Conservation (phyloP, 2,329 filamentous ascomycete species). For the Dryadomyces quercivorus region DNA sequence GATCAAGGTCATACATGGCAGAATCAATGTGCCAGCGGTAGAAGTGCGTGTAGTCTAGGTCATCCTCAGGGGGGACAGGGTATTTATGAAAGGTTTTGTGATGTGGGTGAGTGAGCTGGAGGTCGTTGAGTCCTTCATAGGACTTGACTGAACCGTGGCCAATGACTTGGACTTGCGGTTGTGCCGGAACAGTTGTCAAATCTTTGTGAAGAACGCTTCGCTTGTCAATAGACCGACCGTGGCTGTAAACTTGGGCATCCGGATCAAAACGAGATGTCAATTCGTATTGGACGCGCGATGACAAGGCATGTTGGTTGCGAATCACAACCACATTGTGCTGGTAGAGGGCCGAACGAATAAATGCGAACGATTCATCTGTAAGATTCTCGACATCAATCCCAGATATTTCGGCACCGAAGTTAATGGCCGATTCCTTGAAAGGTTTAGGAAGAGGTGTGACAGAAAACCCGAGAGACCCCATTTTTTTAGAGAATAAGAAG, state of each 20-base stretch:
- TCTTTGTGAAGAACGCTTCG: conserved; percentile 62
- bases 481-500: not conserved
- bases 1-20: conserved; percentile 61
- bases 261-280: conserved; percentile 66
- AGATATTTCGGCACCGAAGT: conserved; percentile 49
- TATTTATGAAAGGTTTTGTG: conserved; percentile 26
- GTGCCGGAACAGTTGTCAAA: conserved; percentile 67
- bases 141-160: conserved; percentile 57
- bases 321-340: conserved; percentile 57
- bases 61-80: conserved; percentile 27
- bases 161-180: conserved; percentile 69
- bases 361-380: conserved; percentile 48
- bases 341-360: conserved; percentile 54
- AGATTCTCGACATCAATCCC: conserved; percentile 45
- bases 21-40: conserved; percentile 74
- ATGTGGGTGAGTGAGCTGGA: conserved; percentile 61
- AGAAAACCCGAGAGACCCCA: conserved; percentile 8
- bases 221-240: conserved; percentile 61
- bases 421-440: conserved; percentile 18
- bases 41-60: conserved; percentile 38
- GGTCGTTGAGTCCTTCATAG: conserved; percentile 58
- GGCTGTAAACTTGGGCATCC: conserved; percentile 49
- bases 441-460: conserved; percentile 6
- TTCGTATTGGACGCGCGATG: conserved; percentile 59
- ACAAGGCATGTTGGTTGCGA: conserved; percentile 50